A percentile compares a stretch with the other conserved stretches of the same genome.
Evolutionary conservation across 2,329 filamentous ascomycete genomes (phyloP).

Genomic region (Clarireedia homoeocarpa): DNA sequence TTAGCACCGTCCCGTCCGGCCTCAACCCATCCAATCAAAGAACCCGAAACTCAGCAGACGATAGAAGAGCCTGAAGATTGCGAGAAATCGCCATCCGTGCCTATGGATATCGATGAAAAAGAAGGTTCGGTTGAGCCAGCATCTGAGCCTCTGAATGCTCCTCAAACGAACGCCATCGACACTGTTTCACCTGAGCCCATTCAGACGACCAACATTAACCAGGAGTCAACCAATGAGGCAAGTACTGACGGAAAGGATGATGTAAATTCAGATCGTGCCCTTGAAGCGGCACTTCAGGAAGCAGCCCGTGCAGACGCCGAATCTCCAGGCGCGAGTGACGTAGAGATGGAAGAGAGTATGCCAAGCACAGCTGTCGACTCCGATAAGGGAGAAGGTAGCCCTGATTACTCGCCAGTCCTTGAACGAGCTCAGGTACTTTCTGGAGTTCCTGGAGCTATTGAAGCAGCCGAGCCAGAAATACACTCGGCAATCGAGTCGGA

Average conservation of each 20-base stretch:
- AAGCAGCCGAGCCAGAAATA: neutral
- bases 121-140: neutral
- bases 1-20: neutral
- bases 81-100: neutral
- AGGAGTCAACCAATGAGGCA: neutral
- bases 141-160: neutral
- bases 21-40: neutral
- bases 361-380: conserved; percentile 12
- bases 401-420: conserved; percentile 21
- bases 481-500: too few species aligned
- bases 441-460: neutral
- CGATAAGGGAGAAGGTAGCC: conserved; percentile 15
- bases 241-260: neutral
- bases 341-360: conserved; percentile 21
- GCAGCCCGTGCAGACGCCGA: conserved; percentile 24
- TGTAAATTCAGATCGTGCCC: conserved; percentile 15
- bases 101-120: conserved; percentile 1
- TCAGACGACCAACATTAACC: neutral
- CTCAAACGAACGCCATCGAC: too few species aligned
- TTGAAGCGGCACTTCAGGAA: conserved; percentile 25
- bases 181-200: neutral
- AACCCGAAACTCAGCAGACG: neutral
- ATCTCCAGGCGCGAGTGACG: conserved; percentile 12
- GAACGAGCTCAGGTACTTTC: conserved; percentile 10
- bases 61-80: neutral